These are phyloP conservation scores for Cryptosporidium bovis DNA, from an alignment of 169 alveolate genomes.

Conservation along the genomic window DNA sequence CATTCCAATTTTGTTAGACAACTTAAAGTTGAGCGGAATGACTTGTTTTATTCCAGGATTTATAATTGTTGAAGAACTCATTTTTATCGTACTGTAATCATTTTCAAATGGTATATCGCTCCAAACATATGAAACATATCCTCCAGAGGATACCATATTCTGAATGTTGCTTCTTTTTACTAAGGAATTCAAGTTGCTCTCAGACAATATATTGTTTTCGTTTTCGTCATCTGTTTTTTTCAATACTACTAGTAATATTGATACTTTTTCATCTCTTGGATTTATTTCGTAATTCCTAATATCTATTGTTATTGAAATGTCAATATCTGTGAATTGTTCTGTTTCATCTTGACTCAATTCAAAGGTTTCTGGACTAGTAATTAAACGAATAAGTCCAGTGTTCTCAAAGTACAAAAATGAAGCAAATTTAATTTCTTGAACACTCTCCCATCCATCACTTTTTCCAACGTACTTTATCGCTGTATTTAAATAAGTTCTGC, in stretches of 20 bases:
- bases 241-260: constrained; percentile 16
- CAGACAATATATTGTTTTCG: neutral
- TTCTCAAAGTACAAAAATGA: constrained; percentile 48
- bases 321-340: neutral
- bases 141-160: constrained; percentile 1
- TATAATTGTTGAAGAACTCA: neutral
- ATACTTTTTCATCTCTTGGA: constrained; percentile 1
- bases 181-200: constrained; percentile 15
- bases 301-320: constrained; percentile 32
- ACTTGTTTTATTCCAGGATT: constrained; percentile 14
- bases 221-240: neutral
- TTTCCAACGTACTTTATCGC: constrained; percentile 17
- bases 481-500: neutral
- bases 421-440: constrained; percentile 1
- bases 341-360: neutral
- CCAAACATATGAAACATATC: constrained; percentile 59
- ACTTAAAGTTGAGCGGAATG: constrained; percentile 31
- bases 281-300: constrained; percentile 7
- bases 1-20: constrained; percentile 8
- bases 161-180: constrained; percentile 39
- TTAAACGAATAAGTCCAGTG: constrained; percentile 20
- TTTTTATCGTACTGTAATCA: constrained; percentile 12
- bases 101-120: constrained; percentile 28
- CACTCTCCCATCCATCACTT: constrained; percentile 4
- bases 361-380: constrained; percentile 17